These are phyloP conservation scores for Magnusiomyces ingens DNA, from an alignment of 1,139 yeast genomes.

Conservation along the genomic window DNA sequence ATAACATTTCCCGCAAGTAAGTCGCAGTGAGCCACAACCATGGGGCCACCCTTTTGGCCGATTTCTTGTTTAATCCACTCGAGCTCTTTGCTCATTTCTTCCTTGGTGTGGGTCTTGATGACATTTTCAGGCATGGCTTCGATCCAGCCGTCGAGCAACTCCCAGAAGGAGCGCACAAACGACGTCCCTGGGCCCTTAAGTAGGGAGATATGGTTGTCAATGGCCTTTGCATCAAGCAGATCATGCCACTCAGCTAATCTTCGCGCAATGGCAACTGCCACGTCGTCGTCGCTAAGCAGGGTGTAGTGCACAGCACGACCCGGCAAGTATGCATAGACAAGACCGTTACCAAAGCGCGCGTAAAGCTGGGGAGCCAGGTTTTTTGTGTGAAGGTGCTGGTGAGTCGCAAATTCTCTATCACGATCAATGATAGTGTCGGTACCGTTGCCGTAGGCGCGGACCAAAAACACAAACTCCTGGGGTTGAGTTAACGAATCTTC, in stretches of 20 bases:
- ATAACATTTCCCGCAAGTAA: conserved; percentile 66
- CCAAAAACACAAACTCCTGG: conserved; percentile 36
- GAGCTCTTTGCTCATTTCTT: conserved; percentile 45
- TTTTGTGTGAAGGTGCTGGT: conserved; percentile 53
- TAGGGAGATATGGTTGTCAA: conserved; percentile 43
- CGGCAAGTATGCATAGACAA: conserved; percentile 62
- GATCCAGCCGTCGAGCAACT: conserved; percentile 56
- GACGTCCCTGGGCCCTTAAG: neutral
- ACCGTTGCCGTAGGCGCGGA: conserved; percentile 72
- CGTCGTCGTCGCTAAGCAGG: conserved; percentile 43
- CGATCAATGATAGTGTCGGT: conserved; percentile 69
- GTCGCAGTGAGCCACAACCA: conserved; percentile 66
- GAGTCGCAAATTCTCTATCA: conserved; percentile 69
- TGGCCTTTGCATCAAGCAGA: conserved; percentile 37
- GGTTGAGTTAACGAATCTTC: conserved; percentile 10
- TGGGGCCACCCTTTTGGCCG: conserved; percentile 40
- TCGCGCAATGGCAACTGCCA: conserved; percentile 57
- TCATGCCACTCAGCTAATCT: conserved; percentile 70
- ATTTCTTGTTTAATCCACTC: conserved; percentile 45
- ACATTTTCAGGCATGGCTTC: conserved; percentile 44
- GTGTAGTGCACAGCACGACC: conserved; percentile 57
- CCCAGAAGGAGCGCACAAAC: conserved; percentile 45
- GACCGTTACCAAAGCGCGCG: conserved; percentile 66
- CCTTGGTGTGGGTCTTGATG: conserved; percentile 20
- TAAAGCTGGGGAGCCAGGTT: conserved; percentile 63